Evolutionary conservation across 2,329 filamentous ascomycete genomes (phyloP).

Genomic region (Exophiala bonariae): DNA sequence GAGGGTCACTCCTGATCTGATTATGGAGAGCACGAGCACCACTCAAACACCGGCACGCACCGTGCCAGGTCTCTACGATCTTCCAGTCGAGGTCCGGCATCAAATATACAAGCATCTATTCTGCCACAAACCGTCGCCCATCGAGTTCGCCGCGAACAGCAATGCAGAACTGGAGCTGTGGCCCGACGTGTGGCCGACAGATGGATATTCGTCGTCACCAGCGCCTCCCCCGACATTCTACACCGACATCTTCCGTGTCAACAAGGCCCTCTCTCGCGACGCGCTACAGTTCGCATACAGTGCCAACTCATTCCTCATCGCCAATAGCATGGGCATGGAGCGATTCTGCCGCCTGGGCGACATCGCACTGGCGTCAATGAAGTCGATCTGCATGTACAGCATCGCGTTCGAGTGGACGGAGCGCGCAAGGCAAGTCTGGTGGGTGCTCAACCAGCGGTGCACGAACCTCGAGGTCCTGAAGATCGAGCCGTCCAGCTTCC

Average conservation of each 20-base stretch:
- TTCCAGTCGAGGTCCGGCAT: slow-evolving; percentile 19
- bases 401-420: slow-evolving; percentile 5
- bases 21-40: neutral
- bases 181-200: slow-evolving; percentile 2
- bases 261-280: slow-evolving; percentile 21
- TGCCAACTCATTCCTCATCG: slow-evolving; percentile 17
- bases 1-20: neutral
- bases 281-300: slow-evolving; percentile 19
- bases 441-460: slow-evolving; percentile 12
- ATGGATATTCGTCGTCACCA: too few species aligned
- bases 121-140: slow-evolving; percentile 14
- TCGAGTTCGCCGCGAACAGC: slow-evolving; percentile 8
- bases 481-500: slow-evolving; percentile 12
- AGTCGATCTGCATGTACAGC: slow-evolving; percentile 11
- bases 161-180: slow-evolving; percentile 2
- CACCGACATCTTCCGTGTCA: slow-evolving; percentile 18
- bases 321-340: slow-evolving; percentile 9
- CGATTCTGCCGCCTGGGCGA: slow-evolving; percentile 10
- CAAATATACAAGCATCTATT: slow-evolving; percentile 19
- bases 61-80: slow-evolving; percentile 9
- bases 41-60: neutral
- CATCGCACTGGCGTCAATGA: slow-evolving; percentile 18
- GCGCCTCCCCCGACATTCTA: slow-evolving; percentile 15
- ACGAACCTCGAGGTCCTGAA: slow-evolving; percentile 10
- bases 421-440: slow-evolving; percentile 9